A percentile compares a stretch with the other conserved stretches of the same genome.
These are phyloP conservation scores for Podila epigama DNA, from an alignment of 192 early-diverging fungal genomes.

Conservation along the genomic window DNA sequence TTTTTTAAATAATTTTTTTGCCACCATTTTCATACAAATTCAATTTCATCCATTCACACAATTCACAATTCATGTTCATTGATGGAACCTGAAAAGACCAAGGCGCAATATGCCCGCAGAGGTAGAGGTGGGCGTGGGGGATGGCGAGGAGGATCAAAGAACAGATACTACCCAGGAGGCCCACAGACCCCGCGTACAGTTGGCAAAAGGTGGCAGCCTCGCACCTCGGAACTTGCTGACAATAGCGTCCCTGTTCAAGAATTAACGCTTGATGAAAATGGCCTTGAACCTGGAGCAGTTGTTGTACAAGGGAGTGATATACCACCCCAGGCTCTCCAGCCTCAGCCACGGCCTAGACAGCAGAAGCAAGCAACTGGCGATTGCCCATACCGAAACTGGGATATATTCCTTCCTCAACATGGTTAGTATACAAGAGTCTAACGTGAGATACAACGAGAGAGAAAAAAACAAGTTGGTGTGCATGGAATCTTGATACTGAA, in stretches of 20 bases:
- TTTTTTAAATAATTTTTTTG: slow-evolving; percentile 1
- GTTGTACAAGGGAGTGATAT: slow-evolving; percentile 33
- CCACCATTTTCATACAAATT: neutral
- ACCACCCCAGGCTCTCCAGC: slow-evolving; percentile 15
- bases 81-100: slow-evolving; percentile 27
- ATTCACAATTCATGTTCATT: slow-evolving; percentile 2
- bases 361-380: neutral
- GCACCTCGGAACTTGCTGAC: neutral
- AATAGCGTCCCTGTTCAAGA: slow-evolving; percentile 8
- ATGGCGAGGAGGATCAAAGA: slow-evolving; percentile 11
- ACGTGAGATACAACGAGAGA: too few species aligned
- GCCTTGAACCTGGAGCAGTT: neutral
- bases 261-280: neutral
- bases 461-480: too few species aligned
- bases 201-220: slow-evolving; percentile 22
- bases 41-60: neutral
- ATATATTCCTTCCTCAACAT: slow-evolving; percentile 28
- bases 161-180: slow-evolving; percentile 32
- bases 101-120: slow-evolving; percentile 17
- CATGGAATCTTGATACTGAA: too few species aligned
- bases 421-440: neutral
- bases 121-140: slow-evolving; percentile 6
- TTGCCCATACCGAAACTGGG: slow-evolving; percentile 41
- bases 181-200: slow-evolving; percentile 22
- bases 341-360: neutral